These are phyloP conservation scores for Fusarium proliferatum DNA, from an alignment of 2,329 filamentous ascomycete genomes.

Conservation along the genomic window DNA sequence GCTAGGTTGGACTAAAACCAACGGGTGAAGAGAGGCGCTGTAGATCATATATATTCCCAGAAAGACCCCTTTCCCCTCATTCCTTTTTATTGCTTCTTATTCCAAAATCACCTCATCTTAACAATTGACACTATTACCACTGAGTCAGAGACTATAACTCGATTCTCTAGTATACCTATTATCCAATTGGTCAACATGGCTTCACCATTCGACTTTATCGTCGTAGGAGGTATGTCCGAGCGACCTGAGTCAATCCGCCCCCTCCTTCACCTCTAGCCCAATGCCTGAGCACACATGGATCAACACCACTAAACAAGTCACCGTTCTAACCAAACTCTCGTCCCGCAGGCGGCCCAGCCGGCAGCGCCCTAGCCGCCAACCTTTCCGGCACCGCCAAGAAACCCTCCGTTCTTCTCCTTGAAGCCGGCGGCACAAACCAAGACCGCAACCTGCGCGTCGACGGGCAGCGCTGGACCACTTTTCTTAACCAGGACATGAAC, in stretches of 20 bases:
- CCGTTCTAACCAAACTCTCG: not conserved
- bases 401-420: constrained; percentile 68
- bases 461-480: constrained; percentile 66
- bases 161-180: not conserved
- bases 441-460: constrained; percentile 59
- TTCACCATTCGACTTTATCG: constrained; percentile 32
- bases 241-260: not conserved
- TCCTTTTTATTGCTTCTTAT: not conserved
- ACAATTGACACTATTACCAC: not conserved
- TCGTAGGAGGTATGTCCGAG: constrained; percentile 37
- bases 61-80: constrained; percentile 14
- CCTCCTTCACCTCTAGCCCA: not conserved
- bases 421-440: constrained; percentile 66
- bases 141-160: not conserved
- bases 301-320: not conserved
- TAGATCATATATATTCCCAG: not conserved
- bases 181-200: constrained; percentile 5
- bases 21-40: not conserved
- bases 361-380: constrained; percentile 64
- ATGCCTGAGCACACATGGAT: not conserved
- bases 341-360: constrained; percentile 62
- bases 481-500: constrained; percentile 60
- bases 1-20: not conserved
- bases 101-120: not conserved
- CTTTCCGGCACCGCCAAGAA: constrained; percentile 59